Base-by-base conservation (phyloP, 371 early-diverging fungal genomes). In the Rhizomucor pusillus region DNA sequence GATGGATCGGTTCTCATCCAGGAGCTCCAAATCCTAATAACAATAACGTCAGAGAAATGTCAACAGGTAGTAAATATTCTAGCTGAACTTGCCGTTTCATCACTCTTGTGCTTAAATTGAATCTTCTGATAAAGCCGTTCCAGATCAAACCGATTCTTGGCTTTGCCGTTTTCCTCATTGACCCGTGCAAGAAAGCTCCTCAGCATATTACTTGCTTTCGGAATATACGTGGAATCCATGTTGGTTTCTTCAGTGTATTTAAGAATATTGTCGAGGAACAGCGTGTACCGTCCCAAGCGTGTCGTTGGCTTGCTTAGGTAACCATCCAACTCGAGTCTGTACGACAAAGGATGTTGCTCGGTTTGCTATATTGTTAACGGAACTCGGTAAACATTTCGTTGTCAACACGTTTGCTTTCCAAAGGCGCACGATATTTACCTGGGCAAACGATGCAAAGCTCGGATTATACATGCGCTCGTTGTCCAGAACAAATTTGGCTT, bases 211-310 rank as follows among this genome's bases (percentile, higher is more conserved):
- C 85, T 69, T 50, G 93, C 92, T 66, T 94, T 88, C 39, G 83
- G 80, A 20, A 79, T 71, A 47, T 93, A 71, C 54, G 84, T 75
- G 40, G 70, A 73, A 65, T 97, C 97, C 1, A 90, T 87, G 56
- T 91, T 85, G 22, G 79, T 84, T 23, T 80, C 79, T 3, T 90
- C 88, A 12, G 94, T 91, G 55, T 87, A 75, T 64, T 94, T 91
- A 18, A 93, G 68, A 37, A 94, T 86, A n/a, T 87, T 89, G 52
- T 86, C 85, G n/a, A 97, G 80, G n/a, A 97, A 65, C 37, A 97
- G 73, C 1, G 90, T 89, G 59, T 95, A 97, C 40, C 94, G 82
- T 12, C 90, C 95, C 34, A 96, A 63, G 11, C 95, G 86, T 6
- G 94, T 88, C 0, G 92, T 91, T 12, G 97, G 97, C 18, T 73